These are phyloP conservation scores for Capsicum rhomboideum DNA, from an alignment of 257 asterid genomes.

Conservation along the genomic window DNA sequence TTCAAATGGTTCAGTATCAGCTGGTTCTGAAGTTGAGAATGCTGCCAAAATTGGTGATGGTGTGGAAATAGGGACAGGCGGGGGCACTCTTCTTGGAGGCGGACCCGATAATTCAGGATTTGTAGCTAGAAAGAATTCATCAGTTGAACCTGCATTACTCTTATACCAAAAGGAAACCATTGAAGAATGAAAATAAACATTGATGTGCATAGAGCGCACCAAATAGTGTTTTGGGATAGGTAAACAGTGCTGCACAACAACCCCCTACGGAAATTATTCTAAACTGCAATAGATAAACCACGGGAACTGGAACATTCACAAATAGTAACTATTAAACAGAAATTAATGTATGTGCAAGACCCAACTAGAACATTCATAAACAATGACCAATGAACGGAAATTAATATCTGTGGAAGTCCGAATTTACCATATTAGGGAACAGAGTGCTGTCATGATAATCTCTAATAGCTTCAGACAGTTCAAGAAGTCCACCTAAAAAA, in stretches of 20 bases:
- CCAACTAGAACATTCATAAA: not conserved
- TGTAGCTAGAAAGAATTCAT: conserved; percentile 85
- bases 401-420: not conserved
- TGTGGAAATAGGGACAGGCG: conserved; percentile 40
- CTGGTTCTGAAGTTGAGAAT: conserved; percentile 45
- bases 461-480: conserved; percentile 92
- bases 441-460: conserved; percentile 77
- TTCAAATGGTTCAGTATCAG: conserved; percentile 59
- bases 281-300: not conserved
- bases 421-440: conserved; percentile 81
- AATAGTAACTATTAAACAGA: not conserved
- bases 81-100: conserved; percentile 89
- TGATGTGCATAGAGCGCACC: not conserved
- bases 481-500: conserved; percentile 71
- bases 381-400: not conserved
- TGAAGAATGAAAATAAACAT: not conserved
- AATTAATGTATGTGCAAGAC: not conserved
- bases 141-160: conserved; percentile 79
- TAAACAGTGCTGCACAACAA: not conserved
- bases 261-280: not conserved
- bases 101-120: conserved; percentile 72
- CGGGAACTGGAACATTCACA: not conserved
- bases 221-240: not conserved
- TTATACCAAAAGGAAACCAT: conserved; percentile 21
- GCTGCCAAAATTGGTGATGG: conserved; percentile 48